Percentiles rank a stretch among this genome's conserved stretches.
These are phyloP conservation scores for Thelephora aurantiotincta DNA, from an alignment of 768 basidiomycete genomes.

Conservation along the genomic window DNA sequence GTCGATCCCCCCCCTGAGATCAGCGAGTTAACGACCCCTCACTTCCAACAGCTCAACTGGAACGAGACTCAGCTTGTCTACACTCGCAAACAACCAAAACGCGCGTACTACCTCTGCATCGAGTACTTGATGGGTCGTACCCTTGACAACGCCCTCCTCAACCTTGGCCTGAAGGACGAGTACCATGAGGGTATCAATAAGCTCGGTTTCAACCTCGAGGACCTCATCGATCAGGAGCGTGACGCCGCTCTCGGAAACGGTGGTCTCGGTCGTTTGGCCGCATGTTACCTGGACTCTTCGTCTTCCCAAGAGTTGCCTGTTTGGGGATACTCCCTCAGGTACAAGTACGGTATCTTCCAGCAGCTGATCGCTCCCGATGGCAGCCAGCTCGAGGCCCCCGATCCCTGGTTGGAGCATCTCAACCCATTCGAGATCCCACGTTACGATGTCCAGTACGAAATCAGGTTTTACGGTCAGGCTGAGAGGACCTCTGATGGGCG, in stretches of 20 bases:
- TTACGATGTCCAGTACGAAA: constrained; percentile 70
- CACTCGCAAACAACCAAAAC: constrained; percentile 74
- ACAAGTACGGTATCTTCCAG: constrained; percentile 95
- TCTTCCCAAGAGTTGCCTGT: constrained; percentile 83
- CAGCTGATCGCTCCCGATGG: constrained; percentile 78
- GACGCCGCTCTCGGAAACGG: constrained; percentile 95
- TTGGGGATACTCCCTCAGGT: constrained; percentile 91
- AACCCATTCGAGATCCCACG: constrained; percentile 87
- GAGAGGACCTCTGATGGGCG: constrained; percentile 51
- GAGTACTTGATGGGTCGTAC: constrained; percentile 85
- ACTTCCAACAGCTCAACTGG: constrained; percentile 52
- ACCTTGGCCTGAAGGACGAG: constrained; percentile 70
- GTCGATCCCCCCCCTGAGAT: neutral
- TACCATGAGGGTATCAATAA: constrained; percentile 52
- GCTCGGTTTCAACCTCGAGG: constrained; percentile 86
- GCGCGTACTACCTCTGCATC: constrained; percentile 91
- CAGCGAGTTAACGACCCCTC: constrained; percentile 1
- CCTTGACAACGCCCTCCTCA: constrained; percentile 72
- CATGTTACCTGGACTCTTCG: constrained; percentile 92
- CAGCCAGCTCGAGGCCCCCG: constrained; percentile 75
- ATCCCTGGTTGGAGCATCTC: constrained; percentile 81
- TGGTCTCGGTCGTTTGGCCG: constrained; percentile 89
- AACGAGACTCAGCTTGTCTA: constrained; percentile 67
- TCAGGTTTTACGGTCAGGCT: constrained; percentile 82
- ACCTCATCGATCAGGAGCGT: constrained; percentile 76